phyloP scores from a whole-genome alignment of 2,329 filamentous ascomycete species.

The Sarocladium strictum region DNA sequence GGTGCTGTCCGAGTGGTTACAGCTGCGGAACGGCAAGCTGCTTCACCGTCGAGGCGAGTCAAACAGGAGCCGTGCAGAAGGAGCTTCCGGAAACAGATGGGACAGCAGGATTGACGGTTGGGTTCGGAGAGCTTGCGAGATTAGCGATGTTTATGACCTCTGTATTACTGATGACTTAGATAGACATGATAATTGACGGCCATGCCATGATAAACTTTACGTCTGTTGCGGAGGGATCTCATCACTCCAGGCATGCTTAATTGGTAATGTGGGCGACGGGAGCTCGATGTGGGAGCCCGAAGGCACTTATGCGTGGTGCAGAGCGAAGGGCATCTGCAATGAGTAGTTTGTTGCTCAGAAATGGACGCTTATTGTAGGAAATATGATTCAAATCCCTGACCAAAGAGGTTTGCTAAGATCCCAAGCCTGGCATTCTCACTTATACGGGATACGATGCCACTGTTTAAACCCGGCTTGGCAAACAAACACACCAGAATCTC shows the following conservation, averaged over 20 bases:
- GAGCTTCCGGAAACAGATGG: constrained; percentile 31
- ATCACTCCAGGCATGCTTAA: too few species aligned
- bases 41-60: constrained; percentile 46
- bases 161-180: background rate
- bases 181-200: background rate
- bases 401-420: background rate
- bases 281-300: too few species aligned
- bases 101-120: background rate
- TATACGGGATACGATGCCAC: background rate
- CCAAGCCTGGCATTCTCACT: background rate
- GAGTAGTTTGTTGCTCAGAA: too few species aligned
- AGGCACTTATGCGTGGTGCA: too few species aligned
- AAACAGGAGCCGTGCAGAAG: constrained; percentile 53
- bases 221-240: too few species aligned
- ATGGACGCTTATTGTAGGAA: too few species aligned
- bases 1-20: constrained; percentile 80
- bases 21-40: constrained; percentile 68
- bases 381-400: background rate
- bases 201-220: too few species aligned
- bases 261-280: too few species aligned
- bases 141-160: background rate
- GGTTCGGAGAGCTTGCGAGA: background rate
- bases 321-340: too few species aligned
- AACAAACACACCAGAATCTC: background rate
- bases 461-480: background rate